Percentiles rank a stretch among this genome's conserved stretches.
phyloP scores from a whole-genome alignment of 2,329 filamentous ascomycete species.

The Didymella segeticola region DNA sequence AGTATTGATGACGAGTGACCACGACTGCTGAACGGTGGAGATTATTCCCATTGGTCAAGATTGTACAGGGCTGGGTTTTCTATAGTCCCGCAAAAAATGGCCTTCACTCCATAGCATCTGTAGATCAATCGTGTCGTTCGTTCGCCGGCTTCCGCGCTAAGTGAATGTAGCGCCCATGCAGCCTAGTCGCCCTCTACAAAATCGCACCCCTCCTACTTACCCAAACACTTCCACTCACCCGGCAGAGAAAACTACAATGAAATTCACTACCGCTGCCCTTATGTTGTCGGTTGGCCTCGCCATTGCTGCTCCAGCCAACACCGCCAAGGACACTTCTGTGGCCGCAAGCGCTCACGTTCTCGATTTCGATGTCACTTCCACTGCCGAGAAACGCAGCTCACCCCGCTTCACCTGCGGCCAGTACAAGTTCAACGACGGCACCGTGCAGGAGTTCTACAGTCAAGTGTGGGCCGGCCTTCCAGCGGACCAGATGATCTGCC shows the following conservation, averaged over 20 bases:
- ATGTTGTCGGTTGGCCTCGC: not conserved
- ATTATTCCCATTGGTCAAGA: too few species aligned
- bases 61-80: not conserved
- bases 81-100: not conserved
- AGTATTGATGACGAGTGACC: not conserved
- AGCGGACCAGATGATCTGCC: slow-evolving; percentile 6
- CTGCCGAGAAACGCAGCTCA: not conserved
- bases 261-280: not conserved
- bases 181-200: not conserved
- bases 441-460: slow-evolving; percentile 11
- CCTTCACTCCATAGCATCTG: not conserved
- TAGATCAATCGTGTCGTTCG: not conserved
- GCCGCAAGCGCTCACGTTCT: too few species aligned
- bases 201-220: not conserved
- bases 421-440: slow-evolving; percentile 16
- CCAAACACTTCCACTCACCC: not conserved
- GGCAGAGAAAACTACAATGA: not conserved
- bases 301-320: not conserved
- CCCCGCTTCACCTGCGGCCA: slow-evolving; percentile 12
- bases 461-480: slow-evolving; percentile 13
- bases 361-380: not conserved
- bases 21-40: too few species aligned
- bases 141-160: not conserved
- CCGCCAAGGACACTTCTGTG: not conserved
- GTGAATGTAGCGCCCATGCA: not conserved